Percentiles rank a stretch among this genome's conserved stretches.
Conservation (phyloP, 305 asterid species). For the Fraxinus sp. region DNA sequence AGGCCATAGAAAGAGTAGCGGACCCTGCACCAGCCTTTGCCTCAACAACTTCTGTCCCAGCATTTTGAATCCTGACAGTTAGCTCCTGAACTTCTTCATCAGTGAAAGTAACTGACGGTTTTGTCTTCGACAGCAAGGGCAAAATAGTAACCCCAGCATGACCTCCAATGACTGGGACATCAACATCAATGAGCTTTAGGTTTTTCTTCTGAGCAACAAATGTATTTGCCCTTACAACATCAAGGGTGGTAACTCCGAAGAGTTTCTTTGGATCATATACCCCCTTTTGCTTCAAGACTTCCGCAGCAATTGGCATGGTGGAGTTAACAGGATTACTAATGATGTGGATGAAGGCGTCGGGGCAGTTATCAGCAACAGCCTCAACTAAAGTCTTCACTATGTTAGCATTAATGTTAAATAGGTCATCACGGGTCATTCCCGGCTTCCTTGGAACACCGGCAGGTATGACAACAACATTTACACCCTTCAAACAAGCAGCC, state of each 20-base stretch:
- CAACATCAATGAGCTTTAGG: constrained; percentile 59
- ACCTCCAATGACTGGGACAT: constrained; percentile 65
- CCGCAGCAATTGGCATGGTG: constrained; percentile 67
- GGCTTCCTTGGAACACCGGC: constrained; percentile 74
- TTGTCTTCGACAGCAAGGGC: constrained; percentile 58
- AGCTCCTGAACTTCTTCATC: constrained; percentile 52
- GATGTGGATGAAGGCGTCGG: constrained; percentile 65
- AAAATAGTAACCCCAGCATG: constrained; percentile 67
- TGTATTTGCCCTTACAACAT: constrained; percentile 63
- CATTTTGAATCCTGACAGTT: constrained; percentile 65
- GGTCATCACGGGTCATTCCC: constrained; percentile 74
- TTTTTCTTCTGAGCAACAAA: constrained; percentile 61
- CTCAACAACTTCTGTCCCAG: constrained; percentile 76
- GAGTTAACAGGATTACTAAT: constrained; percentile 73
- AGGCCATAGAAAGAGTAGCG: constrained; percentile 81
- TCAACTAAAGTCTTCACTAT: constrained; percentile 56
- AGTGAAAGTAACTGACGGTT: constrained; percentile 44
- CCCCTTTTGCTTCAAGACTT: constrained; percentile 61
- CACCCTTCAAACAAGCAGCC: constrained; percentile 53
- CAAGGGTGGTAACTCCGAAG: constrained; percentile 65
- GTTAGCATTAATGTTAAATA: constrained; percentile 63
- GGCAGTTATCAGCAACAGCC: constrained; percentile 69
- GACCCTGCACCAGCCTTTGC: constrained; percentile 79
- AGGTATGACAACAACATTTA: constrained; percentile 55
- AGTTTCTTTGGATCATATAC: constrained; percentile 63